Evolutionary conservation across 768 basidiomycete genomes (phyloP), one percentile per base, ranked within the genome.

Genomic region (Russula griseocarnosa): DNA sequence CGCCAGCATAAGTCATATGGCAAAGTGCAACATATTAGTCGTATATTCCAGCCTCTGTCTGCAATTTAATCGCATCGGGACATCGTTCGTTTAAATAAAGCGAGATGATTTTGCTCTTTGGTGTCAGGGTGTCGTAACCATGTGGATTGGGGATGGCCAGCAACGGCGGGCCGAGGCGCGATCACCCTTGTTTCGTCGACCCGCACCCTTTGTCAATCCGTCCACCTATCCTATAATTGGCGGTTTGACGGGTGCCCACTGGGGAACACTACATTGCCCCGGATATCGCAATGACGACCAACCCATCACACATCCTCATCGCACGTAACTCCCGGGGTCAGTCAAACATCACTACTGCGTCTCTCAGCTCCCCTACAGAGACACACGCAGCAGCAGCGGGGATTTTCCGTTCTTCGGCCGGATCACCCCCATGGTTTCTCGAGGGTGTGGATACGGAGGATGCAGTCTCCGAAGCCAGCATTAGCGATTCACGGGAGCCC

Each of bases 301-400:
- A 93, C 72, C 91, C 91, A 1, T 87, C 91, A 9, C 90, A 92
- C 72, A 89, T 92, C 67, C 87, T 94, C 71, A 93, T 94, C 66
- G 92, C 92, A 10, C 86, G 92, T 70, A 88, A 89, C 68, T 91
- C 92, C 20, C 81, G 91, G 46, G 87, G 90, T 14, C 80, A 78
- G 4, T 85, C 86, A 69, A 88, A 88, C 69, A 22, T 47, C 1
- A 86, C 88, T 3, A 87, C 88, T 7, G 90, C 91, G 1, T 81
- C 89, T 13, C 84, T 93, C 63, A 91, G 88, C 70, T 89, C 88
- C 7, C 91, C 90, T 5, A 92, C 87, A 38, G 91, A 94, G 74
- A 93, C 92, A 0, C 91, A 92, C 74, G 91, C 91, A 1, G 90
- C 92, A 0, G 91, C 91, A 0, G 81, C 90, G 34, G 91, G 91